Evolutionary conservation across 768 basidiomycete genomes (phyloP), one percentile per base, ranked within the genome.

Genomic region (Leccinum variicolor): DNA sequence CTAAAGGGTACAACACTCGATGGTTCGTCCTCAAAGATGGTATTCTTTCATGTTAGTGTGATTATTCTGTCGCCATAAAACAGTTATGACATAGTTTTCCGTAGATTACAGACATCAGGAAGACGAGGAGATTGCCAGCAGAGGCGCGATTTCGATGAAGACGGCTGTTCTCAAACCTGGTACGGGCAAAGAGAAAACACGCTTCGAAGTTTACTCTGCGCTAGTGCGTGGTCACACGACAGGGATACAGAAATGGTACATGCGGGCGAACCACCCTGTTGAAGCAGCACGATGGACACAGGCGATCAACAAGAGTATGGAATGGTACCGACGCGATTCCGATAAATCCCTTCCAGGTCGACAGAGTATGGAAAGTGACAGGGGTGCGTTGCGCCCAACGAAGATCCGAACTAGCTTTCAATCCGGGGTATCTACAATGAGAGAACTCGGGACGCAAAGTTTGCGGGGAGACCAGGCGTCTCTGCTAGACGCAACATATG

Each of bases 21-120:
- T 97, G 94, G 93, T 96, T 98, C 66, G 92, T 96, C 0, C 80
- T 97, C 19, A 87, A 90, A 65, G 83, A 88, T 54, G 94, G 93
- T 0, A 77, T 90, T 25, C 71, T 95, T n/a, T 92, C 90, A 17
- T 94, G 92, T 91, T 68, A 25, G 89, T 81, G 34, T 56, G 10
- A 46, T 26, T 19, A 13, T 29, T 8, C 6, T 36, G 2, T 43
- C 14, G 2, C 7, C 1, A 50, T 31, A 41, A 13, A 23, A 17
- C 11, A 17, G 2, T 19, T 51, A 39, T 65, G 21, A 68, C n/a
- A n/a, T 23, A 25, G 10, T 10, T 58, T 50, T 45, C 14, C 13
- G 13, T 14, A 73, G 89, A 93, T 71, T 97, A 91, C 68, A 87
- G 90, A 17, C 87, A 89, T 63, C 90, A 94, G 67, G 92, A 92